Percentiles rank a stretch among this genome's conserved stretches.
Evolutionary conservation across 2,329 filamentous ascomycete genomes (phyloP).

Genomic region (Daldinia sp.): DNA sequence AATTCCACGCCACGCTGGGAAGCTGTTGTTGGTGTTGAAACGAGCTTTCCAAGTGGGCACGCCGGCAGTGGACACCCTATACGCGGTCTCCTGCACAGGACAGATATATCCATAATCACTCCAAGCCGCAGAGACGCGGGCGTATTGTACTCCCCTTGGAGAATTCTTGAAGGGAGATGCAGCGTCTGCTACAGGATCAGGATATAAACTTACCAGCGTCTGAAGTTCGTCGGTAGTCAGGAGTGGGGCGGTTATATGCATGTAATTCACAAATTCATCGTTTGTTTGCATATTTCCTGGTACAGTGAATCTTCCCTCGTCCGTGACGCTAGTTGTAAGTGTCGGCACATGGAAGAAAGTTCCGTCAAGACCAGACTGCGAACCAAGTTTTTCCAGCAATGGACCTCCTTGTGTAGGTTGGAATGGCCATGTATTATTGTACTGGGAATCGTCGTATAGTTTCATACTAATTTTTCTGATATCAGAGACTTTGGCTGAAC

Average conservation of each 20-base stretch:
- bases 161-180: slow-evolving; percentile 54
- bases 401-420: slow-evolving; percentile 61
- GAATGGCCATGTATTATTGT: slow-evolving; percentile 61
- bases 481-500: slow-evolving; percentile 51
- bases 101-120: slow-evolving; percentile 61
- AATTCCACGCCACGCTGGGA: slow-evolving; percentile 54
- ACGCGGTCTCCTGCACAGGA: slow-evolving; percentile 59
- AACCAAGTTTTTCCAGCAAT: slow-evolving; percentile 61
- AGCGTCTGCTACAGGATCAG: slow-evolving; percentile 52
- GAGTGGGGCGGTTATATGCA: slow-evolving; percentile 52
- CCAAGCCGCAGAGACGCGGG: slow-evolving; percentile 59
- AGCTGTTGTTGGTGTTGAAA: slow-evolving; percentile 55
- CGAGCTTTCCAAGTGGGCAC: slow-evolving; percentile 55
- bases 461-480: slow-evolving; percentile 57
- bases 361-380: slow-evolving; percentile 54
- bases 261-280: slow-evolving; percentile 53
- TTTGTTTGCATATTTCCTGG: slow-evolving; percentile 53
- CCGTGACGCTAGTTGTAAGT: slow-evolving; percentile 54
- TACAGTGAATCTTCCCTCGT: slow-evolving; percentile 54
- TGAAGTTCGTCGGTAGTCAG: slow-evolving; percentile 50
- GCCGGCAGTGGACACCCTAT: slow-evolving; percentile 51
- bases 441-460: slow-evolving; percentile 55
- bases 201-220: slow-evolving; percentile 51
- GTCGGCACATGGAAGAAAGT: slow-evolving; percentile 55
- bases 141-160: slow-evolving; percentile 59